phyloP scores from a whole-genome alignment of 192 early-diverging fungal species.

The Blastocladiella britannica region DNA sequence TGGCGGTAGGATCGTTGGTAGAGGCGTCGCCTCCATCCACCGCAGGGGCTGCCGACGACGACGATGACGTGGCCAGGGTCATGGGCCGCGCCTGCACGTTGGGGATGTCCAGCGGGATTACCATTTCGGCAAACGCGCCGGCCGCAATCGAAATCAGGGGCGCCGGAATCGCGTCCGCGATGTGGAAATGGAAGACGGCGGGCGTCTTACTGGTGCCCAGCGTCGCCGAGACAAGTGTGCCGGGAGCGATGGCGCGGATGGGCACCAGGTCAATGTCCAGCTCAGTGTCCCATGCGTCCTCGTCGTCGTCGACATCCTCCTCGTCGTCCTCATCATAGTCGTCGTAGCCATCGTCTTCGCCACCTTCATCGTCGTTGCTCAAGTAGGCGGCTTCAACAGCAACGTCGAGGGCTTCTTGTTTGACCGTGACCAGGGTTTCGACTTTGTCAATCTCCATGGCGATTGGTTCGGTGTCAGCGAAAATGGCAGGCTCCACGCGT shows the following conservation, averaged over 20 bases:
- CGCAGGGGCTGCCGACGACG: no score
- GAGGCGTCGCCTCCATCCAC: no score
- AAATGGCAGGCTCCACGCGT: no score
- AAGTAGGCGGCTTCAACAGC: no score
- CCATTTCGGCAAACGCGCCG: background rate
- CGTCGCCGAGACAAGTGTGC: background rate
- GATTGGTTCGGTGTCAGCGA: no score
- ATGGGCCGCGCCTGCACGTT: background rate
- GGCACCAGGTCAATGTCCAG: background rate
- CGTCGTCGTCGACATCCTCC: background rate
- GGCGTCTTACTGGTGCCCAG: background rate
- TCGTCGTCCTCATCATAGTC: conserved; percentile 1
- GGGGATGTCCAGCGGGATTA: background rate
- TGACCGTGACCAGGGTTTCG: no score
- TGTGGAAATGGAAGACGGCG: background rate
- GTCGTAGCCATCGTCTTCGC: background rate
- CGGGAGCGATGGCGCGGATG: background rate
- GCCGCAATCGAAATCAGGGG: background rate
- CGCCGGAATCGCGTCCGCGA: background rate
- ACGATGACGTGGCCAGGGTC: no score
- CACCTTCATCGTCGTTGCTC: conserved; percentile 5
- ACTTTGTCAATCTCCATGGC: no score
- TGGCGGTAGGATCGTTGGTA: no score
- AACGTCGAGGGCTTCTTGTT: no score
- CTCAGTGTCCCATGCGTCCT: background rate